Evolutionary conservation across 2,329 filamentous ascomycete genomes (phyloP), one percentile per base, ranked within the genome.

Genomic region (Venturia pyrina): DNA sequence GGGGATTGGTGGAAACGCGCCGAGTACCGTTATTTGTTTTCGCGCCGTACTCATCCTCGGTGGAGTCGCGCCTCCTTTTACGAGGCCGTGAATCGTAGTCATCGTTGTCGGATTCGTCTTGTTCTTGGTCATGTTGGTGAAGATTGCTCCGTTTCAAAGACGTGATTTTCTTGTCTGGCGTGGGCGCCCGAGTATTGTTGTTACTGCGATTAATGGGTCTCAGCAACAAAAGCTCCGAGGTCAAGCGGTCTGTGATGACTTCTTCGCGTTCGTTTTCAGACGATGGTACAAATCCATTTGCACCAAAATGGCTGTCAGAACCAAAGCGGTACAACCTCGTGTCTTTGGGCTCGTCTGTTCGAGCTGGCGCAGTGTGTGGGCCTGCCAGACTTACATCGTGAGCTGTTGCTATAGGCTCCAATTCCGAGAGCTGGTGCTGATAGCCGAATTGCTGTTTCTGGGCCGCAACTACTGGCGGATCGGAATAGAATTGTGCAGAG

Each of bases 241-340:
- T 66, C 17, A 67, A 21, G 4, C 65, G 65, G 5, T 63, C 19
- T 17, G 59, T 11, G n/a, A 67, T 21, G 32, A 32, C 41, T 37
- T 67, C 60, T 24, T 66, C 41, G 32, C 34, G 34, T 28, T 67
- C 44, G 10, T 40, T n/a, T n/a, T 28, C 34, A 15, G 61, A 63
- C 11, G 44, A 19, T 11, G 65, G 66, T 21, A 24, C 40, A 41
- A 67, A 67, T 17, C 66, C 65, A 21, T 57, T 44, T 15, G 37
- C 24, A 1, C 56, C 44, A 32, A 67, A 67, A 40, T 63, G 57
- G 8, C 28, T 40, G 48, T 67, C 66, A 11, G 65, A 66, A 34
- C 68, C 67, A 60, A 65, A 66, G 34, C 66, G 44, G 32, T 66
- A 67, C 32, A 66, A 21, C 41, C 66, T 40, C 43, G 62, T 48